Percentiles rank a stretch among this genome's conserved stretches.
Evolutionary conservation across 1,284 basidiomycete genomes (phyloP).

Genomic region (Ustilago esculenta): DNA sequence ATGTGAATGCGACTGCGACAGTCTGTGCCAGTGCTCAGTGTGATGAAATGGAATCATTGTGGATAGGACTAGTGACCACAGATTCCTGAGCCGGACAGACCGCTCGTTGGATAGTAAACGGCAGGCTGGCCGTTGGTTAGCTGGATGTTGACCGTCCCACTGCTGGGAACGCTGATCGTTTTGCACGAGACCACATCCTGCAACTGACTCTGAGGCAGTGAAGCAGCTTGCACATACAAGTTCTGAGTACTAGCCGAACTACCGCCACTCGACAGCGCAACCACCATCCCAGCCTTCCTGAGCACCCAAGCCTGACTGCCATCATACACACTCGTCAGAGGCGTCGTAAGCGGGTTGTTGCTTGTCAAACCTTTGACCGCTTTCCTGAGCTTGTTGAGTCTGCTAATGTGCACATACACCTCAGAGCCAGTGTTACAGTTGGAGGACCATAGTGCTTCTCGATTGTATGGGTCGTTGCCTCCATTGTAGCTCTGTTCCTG

Average conservation of each 20-base stretch:
- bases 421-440: slow-evolving; percentile 64
- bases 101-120: slow-evolving; percentile 13
- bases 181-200: slow-evolving; percentile 75
- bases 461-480: slow-evolving; percentile 59
- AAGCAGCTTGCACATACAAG: slow-evolving; percentile 53
- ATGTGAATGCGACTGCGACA: too few relatives aligned
- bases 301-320: slow-evolving; percentile 71
- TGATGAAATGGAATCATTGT: too few relatives aligned
- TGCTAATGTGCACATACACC: slow-evolving; percentile 70
- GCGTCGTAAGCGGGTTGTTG: slow-evolving; percentile 72
- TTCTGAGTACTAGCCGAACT: slow-evolving; percentile 67
- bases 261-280: slow-evolving; percentile 76
- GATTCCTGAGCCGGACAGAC: slow-evolving; percentile 14
- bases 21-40: too few relatives aligned
- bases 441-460: slow-evolving; percentile 14
- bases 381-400: slow-evolving; percentile 75
- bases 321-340: slow-evolving; percentile 66
- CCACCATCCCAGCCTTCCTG: slow-evolving; percentile 75
- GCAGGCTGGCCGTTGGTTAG: slow-evolving; percentile 15
- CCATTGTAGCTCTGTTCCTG: slow-evolving; percentile 72
- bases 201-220: slow-evolving; percentile 70
- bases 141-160: slow-evolving; percentile 68
- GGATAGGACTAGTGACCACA: slow-evolving; percentile 9
- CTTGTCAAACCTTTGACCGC: slow-evolving; percentile 70
- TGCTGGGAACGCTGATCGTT: slow-evolving; percentile 69